Percentiles rank a stretch among this genome's conserved stretches.
phyloP scores from a whole-genome alignment of 2,329 filamentous ascomycete genomes.

The Aspergillus fumigatus region DNA sequence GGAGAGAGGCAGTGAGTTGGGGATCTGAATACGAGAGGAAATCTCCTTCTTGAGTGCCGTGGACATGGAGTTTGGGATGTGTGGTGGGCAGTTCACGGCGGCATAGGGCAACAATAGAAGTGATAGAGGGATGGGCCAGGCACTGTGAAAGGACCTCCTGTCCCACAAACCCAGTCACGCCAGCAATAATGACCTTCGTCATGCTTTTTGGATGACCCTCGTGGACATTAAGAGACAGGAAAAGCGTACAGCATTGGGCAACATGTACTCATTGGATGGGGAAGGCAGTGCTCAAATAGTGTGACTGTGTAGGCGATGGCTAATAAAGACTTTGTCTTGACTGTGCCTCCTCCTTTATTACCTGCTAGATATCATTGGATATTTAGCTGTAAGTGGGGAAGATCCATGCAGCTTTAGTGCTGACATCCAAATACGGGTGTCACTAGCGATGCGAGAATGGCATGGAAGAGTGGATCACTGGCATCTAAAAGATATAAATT shows the following conservation, averaged over 20 bases:
- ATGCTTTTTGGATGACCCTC: not conserved
- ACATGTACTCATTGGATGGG: not conserved
- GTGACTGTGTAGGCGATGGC: not conserved
- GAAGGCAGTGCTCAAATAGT: not conserved
- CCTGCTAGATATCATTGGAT: too few species aligned
- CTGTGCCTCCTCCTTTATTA: too few species aligned
- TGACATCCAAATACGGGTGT: too few species aligned
- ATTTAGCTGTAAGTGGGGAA: too few species aligned
- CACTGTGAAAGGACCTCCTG: conserved; percentile 49
- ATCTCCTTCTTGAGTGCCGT: conserved; percentile 46
- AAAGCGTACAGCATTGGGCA: not conserved
- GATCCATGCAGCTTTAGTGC: too few species aligned
- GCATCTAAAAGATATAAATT: conserved; percentile 14
- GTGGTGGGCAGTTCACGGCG: conserved; percentile 42
- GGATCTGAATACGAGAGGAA: conserved; percentile 50
- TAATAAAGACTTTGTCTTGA: not conserved
- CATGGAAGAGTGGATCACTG: not conserved
- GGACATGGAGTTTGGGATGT: conserved; percentile 46
- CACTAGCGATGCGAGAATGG: not conserved
- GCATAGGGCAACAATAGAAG: conserved; percentile 48
- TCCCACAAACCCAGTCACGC: conserved; percentile 16
- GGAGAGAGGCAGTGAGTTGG: conserved; percentile 34
- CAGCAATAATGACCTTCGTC: conserved; percentile 17
- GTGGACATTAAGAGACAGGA: conserved; percentile 16
- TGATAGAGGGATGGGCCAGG: conserved; percentile 48